These are phyloP conservation scores for Plasmodium yoelii DNA, from an alignment of 169 alveolate species.

Conservation along the genomic window DNA sequence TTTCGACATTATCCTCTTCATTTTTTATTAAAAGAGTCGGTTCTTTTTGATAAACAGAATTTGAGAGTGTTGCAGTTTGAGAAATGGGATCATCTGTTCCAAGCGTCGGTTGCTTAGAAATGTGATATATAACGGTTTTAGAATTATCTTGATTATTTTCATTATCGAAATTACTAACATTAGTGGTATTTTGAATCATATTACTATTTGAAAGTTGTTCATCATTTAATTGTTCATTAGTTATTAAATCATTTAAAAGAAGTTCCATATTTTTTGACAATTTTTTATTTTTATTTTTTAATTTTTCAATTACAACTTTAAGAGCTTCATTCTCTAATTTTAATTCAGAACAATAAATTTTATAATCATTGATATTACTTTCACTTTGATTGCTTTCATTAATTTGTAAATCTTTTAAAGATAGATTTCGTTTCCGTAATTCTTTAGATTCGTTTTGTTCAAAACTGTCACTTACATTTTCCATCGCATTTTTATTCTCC, in stretches of 20 bases:
- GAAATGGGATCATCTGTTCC: too few species aligned
- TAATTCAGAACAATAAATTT: constrained; percentile 46
- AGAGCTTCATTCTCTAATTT: constrained; percentile 47
- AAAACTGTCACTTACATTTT: background rate
- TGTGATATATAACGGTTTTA: too few species aligned
- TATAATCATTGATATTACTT: constrained; percentile 16
- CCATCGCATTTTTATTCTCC: background rate
- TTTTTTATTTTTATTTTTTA: constrained; percentile 34
- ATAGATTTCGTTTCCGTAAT: constrained; percentile 30
- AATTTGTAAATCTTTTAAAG: constrained; percentile 34
- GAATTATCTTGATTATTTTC: background rate
- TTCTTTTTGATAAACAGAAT: too few species aligned
- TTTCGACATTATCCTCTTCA: too few species aligned
- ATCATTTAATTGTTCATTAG: background rate
- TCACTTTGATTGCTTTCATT: constrained; percentile 50
- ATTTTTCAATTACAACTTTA: constrained; percentile 1
- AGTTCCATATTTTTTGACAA: constrained; percentile 46
- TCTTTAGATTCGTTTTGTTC: background rate
- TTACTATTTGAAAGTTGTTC: too few species aligned
- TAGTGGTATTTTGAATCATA: too few species aligned
- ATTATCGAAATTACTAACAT: background rate
- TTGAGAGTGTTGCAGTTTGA: too few species aligned
- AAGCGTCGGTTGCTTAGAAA: too few species aligned
- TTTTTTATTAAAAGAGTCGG: too few species aligned
- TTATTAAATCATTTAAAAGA: constrained; percentile 24